These are phyloP conservation scores for Fusarium scirpi DNA, from an alignment of 2,329 filamentous ascomycete genomes.

Conservation along the genomic window DNA sequence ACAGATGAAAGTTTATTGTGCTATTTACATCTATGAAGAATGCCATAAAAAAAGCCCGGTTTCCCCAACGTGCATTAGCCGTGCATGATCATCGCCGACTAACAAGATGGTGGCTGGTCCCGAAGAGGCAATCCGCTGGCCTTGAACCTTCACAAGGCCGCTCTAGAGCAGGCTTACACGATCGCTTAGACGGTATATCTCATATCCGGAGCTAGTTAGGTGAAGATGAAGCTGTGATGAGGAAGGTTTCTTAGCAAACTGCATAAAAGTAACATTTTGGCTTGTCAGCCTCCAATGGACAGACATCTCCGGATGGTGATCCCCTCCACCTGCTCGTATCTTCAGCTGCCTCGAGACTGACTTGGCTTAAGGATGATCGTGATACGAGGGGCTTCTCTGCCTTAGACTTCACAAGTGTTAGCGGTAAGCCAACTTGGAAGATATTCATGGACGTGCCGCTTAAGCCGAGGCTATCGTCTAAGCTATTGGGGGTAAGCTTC, in stretches of 20 bases:
- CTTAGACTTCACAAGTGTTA: slow-evolving; percentile 8
- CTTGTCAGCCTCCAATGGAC: slow-evolving; percentile 33
- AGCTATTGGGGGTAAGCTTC: not conserved
- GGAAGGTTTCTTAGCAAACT: not conserved
- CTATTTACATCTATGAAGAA: slow-evolving; percentile 11
- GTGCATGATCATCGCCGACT: not conserved
- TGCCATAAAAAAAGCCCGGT: not conserved
- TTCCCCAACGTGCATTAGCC: slow-evolving; percentile 25
- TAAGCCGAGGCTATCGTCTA: slow-evolving; percentile 18
- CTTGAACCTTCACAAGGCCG: not conserved
- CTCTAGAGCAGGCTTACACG: slow-evolving; percentile 22
- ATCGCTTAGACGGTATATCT: not conserved
- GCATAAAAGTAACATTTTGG: not conserved
- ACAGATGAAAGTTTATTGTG: slow-evolving; percentile 9
- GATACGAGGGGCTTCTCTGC: slow-evolving; percentile 12
- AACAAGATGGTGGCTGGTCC: slow-evolving; percentile 10
- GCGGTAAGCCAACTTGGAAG: not conserved
- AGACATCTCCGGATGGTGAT: slow-evolving; percentile 2
- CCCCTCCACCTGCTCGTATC: slow-evolving; percentile 1
- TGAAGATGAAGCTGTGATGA: slow-evolving; percentile 16
- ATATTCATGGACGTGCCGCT: not conserved
- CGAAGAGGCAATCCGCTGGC: slow-evolving; percentile 16
- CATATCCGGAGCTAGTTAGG: not conserved
- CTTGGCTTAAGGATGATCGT: slow-evolving; percentile 3
- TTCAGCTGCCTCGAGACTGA: not conserved